Conservation (phyloP, 192 early-diverging fungal species). For the Backusella parvicylindrica region DNA sequence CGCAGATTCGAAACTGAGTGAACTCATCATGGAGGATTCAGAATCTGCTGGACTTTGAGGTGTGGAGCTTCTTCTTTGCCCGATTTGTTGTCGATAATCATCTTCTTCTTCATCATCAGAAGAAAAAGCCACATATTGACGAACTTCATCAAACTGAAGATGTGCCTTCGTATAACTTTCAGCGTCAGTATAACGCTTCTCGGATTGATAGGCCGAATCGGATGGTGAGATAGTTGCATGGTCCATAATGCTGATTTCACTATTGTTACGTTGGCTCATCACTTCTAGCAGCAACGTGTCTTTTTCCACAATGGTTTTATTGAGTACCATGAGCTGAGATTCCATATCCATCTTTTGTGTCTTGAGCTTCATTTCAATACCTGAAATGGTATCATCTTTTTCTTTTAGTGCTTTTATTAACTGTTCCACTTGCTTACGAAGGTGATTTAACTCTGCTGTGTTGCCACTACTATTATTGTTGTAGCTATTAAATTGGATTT, state of each 20-base stretch:
- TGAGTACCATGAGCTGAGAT: constrained; percentile 6
- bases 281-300: neutral
- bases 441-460: neutral
- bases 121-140: neutral
- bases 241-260: neutral
- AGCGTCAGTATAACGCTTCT: neutral
- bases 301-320: constrained; percentile 8
- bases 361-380: neutral
- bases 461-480: too few species aligned
- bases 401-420: neutral
- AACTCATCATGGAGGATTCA: neutral
- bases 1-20: neutral
- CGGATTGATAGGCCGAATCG: neutral
- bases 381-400: neutral
- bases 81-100: neutral
- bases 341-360: constrained; percentile 7
- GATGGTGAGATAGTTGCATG: neutral
- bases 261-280: constrained; percentile 9
- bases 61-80: neutral
- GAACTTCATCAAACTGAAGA: constrained; percentile 2
- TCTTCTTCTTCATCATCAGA: neutral
- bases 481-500: neutral
- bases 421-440: neutral
- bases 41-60: neutral
- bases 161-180: neutral